These are phyloP conservation scores for Anthoceros angustus DNA, from an alignment of 225 moss, liverwort and hornwort genomes.

Conservation along the genomic window DNA sequence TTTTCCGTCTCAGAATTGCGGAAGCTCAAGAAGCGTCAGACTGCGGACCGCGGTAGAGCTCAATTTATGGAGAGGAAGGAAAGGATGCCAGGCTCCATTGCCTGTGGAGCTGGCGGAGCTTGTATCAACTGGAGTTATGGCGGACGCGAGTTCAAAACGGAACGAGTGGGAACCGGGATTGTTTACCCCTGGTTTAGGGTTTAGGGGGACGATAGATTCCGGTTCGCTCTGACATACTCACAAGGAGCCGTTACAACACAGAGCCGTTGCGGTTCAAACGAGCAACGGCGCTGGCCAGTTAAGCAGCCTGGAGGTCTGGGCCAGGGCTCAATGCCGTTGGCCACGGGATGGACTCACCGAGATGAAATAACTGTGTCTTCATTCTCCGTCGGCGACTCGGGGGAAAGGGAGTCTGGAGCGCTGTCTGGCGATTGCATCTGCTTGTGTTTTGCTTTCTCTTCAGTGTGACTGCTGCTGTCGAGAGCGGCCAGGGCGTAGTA, in stretches of 20 bases:
- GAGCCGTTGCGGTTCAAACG: slow-evolving; percentile 2
- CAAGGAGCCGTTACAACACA: not conserved
- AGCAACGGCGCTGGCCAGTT: not conserved
- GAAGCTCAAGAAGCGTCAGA: too few species aligned
- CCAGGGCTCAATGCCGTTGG: too few species aligned
- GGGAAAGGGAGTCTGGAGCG: not conserved
- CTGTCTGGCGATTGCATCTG: not conserved
- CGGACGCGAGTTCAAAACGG: not conserved
- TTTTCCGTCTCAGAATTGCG: not conserved
- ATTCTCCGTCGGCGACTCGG: not conserved
- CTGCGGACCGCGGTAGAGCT: too few species aligned
- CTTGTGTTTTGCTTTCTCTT: not conserved
- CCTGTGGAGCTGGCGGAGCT: too few species aligned
- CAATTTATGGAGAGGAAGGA: too few species aligned
- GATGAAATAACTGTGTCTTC: too few species aligned
- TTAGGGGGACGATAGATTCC: not conserved
- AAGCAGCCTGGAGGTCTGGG: too few species aligned
- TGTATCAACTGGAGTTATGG: not conserved
- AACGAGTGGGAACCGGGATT: not conserved
- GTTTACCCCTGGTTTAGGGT: not conserved
- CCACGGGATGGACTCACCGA: too few species aligned
- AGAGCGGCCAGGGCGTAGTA: not conserved
- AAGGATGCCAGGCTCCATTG: too few species aligned
- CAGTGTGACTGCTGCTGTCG: not conserved
- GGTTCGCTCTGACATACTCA: not conserved